Evolutionary conservation across 106 monocot genomes (phyloP).

Genomic region (Apostasia ramifera): DNA sequence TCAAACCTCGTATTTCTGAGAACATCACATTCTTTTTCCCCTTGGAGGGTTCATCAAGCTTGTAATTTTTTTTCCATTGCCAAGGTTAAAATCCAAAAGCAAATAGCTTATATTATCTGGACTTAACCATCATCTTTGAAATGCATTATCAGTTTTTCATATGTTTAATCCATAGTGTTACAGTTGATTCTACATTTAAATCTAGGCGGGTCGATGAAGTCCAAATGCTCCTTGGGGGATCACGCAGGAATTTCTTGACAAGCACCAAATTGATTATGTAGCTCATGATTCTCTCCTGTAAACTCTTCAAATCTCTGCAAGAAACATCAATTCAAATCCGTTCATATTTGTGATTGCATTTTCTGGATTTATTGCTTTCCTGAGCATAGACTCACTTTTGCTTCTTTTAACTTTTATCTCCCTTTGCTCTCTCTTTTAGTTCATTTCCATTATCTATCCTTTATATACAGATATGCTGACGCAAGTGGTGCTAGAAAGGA

Average conservation of each 20-base stretch:
- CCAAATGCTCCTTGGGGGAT: slow-evolving; percentile 76
- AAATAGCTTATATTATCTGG: no score
- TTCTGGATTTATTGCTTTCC: no score
- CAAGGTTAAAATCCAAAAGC: no score
- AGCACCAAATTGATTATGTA: slow-evolving; percentile 62
- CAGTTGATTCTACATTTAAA: background rate
- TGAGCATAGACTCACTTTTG: background rate
- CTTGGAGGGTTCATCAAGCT: no score
- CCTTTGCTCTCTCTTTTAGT: background rate
- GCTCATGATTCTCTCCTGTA: slow-evolving; percentile 81
- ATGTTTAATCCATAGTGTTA: no score
- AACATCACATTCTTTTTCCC: no score
- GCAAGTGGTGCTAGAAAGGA: slow-evolving; percentile 95
- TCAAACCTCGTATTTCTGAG: no score
- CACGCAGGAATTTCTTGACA: slow-evolving; percentile 57
- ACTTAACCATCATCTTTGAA: no score
- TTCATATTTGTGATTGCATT: no score
- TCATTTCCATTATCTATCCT: background rate
- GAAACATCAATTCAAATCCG: background rate
- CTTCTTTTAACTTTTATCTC: background rate
- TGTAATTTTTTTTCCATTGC: no score
- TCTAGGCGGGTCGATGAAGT: slow-evolving; percentile 75
- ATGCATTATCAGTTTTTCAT: no score
- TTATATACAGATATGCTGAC: slow-evolving; percentile 85
- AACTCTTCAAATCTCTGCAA: slow-evolving; percentile 7